A percentile compares a stretch with the other conserved stretches of the same genome.
Evolutionary conservation across 2,329 filamentous ascomycete genomes (phyloP).

Genomic region (Aspergillus fumigatiaffinis): DNA sequence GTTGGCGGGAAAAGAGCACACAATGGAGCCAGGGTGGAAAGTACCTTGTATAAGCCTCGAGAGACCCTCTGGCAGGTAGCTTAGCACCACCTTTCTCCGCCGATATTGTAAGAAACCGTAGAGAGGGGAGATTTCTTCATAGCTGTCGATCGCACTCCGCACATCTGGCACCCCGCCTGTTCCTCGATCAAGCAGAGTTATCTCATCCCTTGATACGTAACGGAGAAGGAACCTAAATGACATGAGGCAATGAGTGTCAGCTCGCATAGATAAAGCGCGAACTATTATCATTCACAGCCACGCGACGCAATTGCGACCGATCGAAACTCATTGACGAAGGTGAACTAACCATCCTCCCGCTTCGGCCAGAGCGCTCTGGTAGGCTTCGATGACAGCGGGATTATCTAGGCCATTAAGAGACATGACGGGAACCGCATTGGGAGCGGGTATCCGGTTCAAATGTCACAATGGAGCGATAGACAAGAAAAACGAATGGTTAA

Average conservation of each 20-base stretch:
- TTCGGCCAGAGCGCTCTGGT: slow-evolving; percentile 74
- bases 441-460: slow-evolving; percentile 8
- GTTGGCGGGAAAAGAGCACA: neutral
- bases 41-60: slow-evolving; percentile 89
- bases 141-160: slow-evolving; percentile 70
- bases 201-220: slow-evolving; percentile 82
- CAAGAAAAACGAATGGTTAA: neutral
- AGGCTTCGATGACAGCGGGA: slow-evolving; percentile 74
- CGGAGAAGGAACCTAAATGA: slow-evolving; percentile 81
- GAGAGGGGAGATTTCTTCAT: slow-evolving; percentile 79
- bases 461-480: neutral
- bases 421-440: slow-evolving; percentile 56
- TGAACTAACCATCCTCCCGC: slow-evolving; percentile 84
- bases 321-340: slow-evolving; percentile 6
- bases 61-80: slow-evolving; percentile 85
- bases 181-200: slow-evolving; percentile 73
- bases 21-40: slow-evolving; percentile 22
- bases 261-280: neutral
- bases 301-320: slow-evolving; percentile 6
- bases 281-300: slow-evolving; percentile 1
- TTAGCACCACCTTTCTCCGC: slow-evolving; percentile 84
- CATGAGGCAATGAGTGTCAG: slow-evolving; percentile 7
- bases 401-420: slow-evolving; percentile 94
- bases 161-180: slow-evolving; percentile 80
- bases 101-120: slow-evolving; percentile 91